Evolutionary conservation across 2,329 filamentous ascomycete species (phyloP).

Genomic region (Colletotrichum sojae): DNA sequence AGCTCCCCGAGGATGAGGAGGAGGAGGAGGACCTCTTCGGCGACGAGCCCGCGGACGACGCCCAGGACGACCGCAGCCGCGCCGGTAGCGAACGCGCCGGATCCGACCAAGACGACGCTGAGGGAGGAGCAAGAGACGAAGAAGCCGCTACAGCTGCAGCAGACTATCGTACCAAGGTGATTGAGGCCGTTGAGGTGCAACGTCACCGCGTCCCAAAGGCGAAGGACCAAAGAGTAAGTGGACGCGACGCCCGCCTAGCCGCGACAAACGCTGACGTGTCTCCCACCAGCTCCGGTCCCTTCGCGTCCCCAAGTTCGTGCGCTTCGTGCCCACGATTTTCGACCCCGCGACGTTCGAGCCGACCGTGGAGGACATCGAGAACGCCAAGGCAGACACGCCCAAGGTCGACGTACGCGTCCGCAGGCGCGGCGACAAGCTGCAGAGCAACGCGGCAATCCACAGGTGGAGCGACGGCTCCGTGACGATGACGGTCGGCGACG

Average conservation of each 20-base stretch:
- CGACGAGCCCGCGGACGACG: slow-evolving; percentile 69
- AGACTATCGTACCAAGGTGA: slow-evolving; percentile 64
- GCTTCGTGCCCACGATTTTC: slow-evolving; percentile 78
- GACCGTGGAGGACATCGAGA: slow-evolving; percentile 66
- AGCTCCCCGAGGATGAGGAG: slow-evolving; percentile 65
- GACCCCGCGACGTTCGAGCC: slow-evolving; percentile 76
- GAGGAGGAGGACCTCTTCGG: slow-evolving; percentile 75
- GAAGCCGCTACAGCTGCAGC: slow-evolving; percentile 50
- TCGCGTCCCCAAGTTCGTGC: slow-evolving; percentile 80
- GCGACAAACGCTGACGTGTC: slow-evolving; percentile 12
- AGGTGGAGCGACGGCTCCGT: slow-evolving; percentile 86
- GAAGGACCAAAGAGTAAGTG: slow-evolving; percentile 76
- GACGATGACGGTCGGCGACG: slow-evolving; percentile 80
- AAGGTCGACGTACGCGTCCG: slow-evolving; percentile 79
- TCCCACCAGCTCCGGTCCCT: slow-evolving; percentile 74
- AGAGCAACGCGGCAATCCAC: slow-evolving; percentile 82
- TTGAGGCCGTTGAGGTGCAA: slow-evolving; percentile 75
- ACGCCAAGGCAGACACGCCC: slow-evolving; percentile 68
- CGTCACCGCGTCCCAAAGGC: slow-evolving; percentile 80
- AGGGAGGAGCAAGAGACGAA: slow-evolving; percentile 60
- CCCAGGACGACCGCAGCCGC: slow-evolving; percentile 71
- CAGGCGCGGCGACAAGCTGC: slow-evolving; percentile 75
- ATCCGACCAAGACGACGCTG: slow-evolving; percentile 64
- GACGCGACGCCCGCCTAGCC: background rate
- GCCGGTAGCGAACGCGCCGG: slow-evolving; percentile 74